These are phyloP conservation scores for Populus hybrid DNA, from an alignment of 441 rosid genomes.

Conservation along the genomic window DNA sequence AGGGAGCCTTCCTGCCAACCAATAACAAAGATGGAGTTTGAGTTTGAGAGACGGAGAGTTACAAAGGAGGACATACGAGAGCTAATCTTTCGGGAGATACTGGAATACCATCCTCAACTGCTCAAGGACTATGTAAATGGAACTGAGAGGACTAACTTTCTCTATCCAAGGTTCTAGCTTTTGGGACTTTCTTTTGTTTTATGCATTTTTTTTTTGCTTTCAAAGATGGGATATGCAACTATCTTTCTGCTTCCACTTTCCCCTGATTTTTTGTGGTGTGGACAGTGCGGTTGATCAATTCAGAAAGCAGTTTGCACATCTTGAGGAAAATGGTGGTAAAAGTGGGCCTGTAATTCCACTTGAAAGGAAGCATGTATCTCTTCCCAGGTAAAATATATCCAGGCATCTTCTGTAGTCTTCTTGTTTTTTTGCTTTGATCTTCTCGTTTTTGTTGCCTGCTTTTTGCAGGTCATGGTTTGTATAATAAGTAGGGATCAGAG, in stretches of 20 bases:
- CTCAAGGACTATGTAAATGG: conserved; percentile 82
- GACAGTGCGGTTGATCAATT: conserved; percentile 88
- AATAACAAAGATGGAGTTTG: conserved; percentile 90
- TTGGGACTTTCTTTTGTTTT: conserved; percentile 5
- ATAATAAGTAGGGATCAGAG: background rate
- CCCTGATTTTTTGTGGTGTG: conserved; percentile 23
- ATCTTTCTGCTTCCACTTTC: conserved; percentile 10
- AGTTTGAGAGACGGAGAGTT: conserved; percentile 90
- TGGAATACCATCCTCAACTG: conserved; percentile 94
- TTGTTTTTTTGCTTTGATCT: background rate
- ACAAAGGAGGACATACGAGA: conserved; percentile 90
- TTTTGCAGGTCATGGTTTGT: conserved; percentile 4
- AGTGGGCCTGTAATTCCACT: conserved; percentile 62
- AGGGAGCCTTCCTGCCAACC: conserved; percentile 96
- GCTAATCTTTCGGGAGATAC: conserved; percentile 80
- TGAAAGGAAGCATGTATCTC: conserved; percentile 86
- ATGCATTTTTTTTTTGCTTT: background rate
- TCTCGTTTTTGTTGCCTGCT: background rate
- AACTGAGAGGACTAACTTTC: conserved; percentile 80
- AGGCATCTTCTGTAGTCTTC: background rate
- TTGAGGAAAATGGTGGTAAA: conserved; percentile 82
- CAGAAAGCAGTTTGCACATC: conserved; percentile 84
- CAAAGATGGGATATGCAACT: background rate
- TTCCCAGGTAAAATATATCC: conserved; percentile 59
- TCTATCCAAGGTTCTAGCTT: conserved; percentile 69